These are phyloP conservation scores for Rhodamnia argentea DNA, from an alignment of 345 rosid species.

Conservation along the genomic window DNA sequence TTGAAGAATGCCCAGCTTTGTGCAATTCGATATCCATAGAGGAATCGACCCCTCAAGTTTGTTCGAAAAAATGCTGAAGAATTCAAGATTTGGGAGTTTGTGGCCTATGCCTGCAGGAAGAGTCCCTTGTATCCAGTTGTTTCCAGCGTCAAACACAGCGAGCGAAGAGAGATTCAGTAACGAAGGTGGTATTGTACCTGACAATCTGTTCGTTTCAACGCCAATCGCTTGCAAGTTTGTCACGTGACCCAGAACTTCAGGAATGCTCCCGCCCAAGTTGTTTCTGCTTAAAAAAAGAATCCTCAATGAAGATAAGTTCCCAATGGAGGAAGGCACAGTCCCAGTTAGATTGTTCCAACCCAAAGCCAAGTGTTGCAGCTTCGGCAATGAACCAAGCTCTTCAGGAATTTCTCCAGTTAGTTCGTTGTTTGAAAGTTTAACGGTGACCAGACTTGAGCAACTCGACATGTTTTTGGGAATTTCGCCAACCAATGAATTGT, in stretches of 20 bases:
- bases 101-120: background rate
- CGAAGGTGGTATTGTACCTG: background rate
- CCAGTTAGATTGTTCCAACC: background rate
- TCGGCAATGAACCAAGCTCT: background rate
- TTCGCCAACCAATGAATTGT: too few species aligned
- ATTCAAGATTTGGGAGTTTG: background rate
- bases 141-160: background rate
- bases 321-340: background rate
- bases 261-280: background rate
- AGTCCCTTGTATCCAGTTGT: background rate
- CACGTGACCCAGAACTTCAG: background rate
- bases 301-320: background rate
- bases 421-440: background rate
- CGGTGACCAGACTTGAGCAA: too few species aligned
- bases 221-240: background rate
- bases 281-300: background rate
- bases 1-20: background rate
- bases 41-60: background rate
- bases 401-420: background rate
- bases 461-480: too few species aligned
- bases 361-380: background rate
- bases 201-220: background rate
- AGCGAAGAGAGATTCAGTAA: background rate
- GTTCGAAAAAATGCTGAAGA: rapidly evolving
- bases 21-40: background rate